Evolutionary conservation across 441 rosid species (phyloP), one percentile per base, ranked within the genome.

Genomic region (Populus hybrid): DNA sequence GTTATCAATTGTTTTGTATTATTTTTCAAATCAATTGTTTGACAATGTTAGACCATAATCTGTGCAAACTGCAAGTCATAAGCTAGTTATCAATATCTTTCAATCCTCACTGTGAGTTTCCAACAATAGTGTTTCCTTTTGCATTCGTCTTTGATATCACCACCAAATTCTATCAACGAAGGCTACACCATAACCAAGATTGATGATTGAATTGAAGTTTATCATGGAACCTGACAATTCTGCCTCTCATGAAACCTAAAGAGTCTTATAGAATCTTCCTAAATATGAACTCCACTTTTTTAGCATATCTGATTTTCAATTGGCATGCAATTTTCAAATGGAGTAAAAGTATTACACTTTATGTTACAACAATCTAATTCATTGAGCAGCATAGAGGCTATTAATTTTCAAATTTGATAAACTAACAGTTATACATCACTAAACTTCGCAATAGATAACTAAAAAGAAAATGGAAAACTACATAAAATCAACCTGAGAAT

Each of bases 401-500:
- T 29, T 23, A 40, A 3, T 20, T 70, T 68, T 56, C 26, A 63
- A 65, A 56, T 67, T 61, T 12, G 42, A 35, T 26, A 20, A 45
- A 40, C n/a, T 23, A 50, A 71, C 45, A 72, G 56, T 28, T 67
- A 64, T 23, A 33, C 20, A 18, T 0, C 24, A 65, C 68, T 18
- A 21, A 24, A 59, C 66, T 38, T 80, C 16, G 7, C 29, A 63
- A 26, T 12, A 45, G 12, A 29, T 64, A 75, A 21, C 56, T 56
- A 38, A 59, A 78, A 9, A 1, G 9, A 16, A 36, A 21, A 26
- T 28, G 1, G n/a, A 64, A 59, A 31, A 31, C n/a, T 7, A 68
- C 77, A 64, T 40, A 4, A 64, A 29, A 83, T 79, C 86, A 71
- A 94, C 99, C 97, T 87, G 83, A 94, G 91, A 61, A 92, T 97